phyloP scores from a whole-genome alignment of 2,329 filamentous ascomycete genomes.

The Penicillium occitanis region DNA sequence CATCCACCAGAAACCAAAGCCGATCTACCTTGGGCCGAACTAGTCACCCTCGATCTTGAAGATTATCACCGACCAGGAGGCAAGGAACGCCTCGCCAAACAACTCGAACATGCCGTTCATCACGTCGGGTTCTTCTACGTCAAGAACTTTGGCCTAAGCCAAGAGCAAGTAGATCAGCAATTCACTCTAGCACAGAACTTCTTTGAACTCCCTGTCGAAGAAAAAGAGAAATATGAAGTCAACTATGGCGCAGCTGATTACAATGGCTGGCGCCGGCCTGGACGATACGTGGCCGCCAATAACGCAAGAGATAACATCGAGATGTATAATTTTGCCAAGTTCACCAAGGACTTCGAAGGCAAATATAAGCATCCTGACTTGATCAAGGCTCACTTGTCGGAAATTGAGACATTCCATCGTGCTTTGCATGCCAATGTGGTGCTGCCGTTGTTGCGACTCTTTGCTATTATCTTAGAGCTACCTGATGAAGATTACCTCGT shows the following conservation, averaged over 20 bases:
- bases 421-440: conserved; percentile 17
- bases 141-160: conserved; percentile 60
- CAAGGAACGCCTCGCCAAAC: conserved; percentile 55
- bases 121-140: conserved; percentile 61
- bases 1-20: conserved; percentile 21
- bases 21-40: conserved; percentile 51
- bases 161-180: conserved; percentile 61
- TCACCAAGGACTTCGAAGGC: conserved; percentile 49
- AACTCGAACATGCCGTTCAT: conserved; percentile 56
- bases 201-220: conserved; percentile 57
- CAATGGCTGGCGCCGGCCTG: conserved; percentile 17
- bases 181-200: conserved; percentile 62
- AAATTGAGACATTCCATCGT: conserved; percentile 56
- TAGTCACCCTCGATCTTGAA: conserved; percentile 58
- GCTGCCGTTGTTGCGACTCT: conserved; percentile 56
- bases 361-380: conserved; percentile 49
- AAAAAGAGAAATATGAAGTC: conserved; percentile 58
- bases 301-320: conserved; percentile 53
- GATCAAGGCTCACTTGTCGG: conserved; percentile 51
- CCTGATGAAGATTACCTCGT: conserved; percentile 60
- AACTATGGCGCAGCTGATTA: conserved; percentile 23
- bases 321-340: conserved; percentile 62
- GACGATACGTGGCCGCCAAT: conserved; percentile 22
- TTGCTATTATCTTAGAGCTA: conserved; percentile 61
- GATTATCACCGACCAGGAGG: conserved; percentile 56